A percentile compares a stretch with the other conserved stretches of the same genome.
Evolutionary conservation across 2,329 filamentous ascomycete genomes (phyloP).

Genomic region (Waltergamsia citrina): DNA sequence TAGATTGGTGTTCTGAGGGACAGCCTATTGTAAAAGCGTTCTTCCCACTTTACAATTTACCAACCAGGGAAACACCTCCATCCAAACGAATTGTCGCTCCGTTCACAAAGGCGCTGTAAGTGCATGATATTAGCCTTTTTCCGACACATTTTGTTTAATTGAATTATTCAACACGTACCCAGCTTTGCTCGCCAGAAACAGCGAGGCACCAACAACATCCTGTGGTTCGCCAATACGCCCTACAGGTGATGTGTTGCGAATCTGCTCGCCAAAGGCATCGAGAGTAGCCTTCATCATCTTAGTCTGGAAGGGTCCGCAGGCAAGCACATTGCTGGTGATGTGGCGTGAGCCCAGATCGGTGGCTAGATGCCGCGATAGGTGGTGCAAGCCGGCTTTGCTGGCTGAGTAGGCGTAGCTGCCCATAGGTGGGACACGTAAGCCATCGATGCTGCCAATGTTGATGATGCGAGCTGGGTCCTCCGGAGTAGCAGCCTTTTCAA

Average conservation of each 20-base stretch:
- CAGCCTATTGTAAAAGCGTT: no score
- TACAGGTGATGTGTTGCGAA: slow-evolving; percentile 51
- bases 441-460: slow-evolving; percentile 57
- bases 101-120: slow-evolving; percentile 24
- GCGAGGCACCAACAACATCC: slow-evolving; percentile 62
- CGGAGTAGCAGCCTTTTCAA: slow-evolving; percentile 35
- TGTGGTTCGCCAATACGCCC: slow-evolving; percentile 56
- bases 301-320: slow-evolving; percentile 61
- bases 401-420: slow-evolving; percentile 53
- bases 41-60: slow-evolving; percentile 36
- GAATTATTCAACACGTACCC: slow-evolving; percentile 35
- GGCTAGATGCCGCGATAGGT: slow-evolving; percentile 50
- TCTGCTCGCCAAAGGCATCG: slow-evolving; percentile 41
- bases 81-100: slow-evolving; percentile 56
- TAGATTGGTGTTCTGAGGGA: no score
- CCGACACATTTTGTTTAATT: no score
- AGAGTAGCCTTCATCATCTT: slow-evolving; percentile 60
- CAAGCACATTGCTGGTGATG: slow-evolving; percentile 59
- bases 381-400: slow-evolving; percentile 55
- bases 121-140: background rate
- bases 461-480: slow-evolving; percentile 47
- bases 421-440: slow-evolving; percentile 46
- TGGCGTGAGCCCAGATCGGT: slow-evolving; percentile 48
- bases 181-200: slow-evolving; percentile 60
- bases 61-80: slow-evolving; percentile 38